phyloP scores from a whole-genome alignment of 805 yeast species.

The Isabelozyma gotoi region DNA sequence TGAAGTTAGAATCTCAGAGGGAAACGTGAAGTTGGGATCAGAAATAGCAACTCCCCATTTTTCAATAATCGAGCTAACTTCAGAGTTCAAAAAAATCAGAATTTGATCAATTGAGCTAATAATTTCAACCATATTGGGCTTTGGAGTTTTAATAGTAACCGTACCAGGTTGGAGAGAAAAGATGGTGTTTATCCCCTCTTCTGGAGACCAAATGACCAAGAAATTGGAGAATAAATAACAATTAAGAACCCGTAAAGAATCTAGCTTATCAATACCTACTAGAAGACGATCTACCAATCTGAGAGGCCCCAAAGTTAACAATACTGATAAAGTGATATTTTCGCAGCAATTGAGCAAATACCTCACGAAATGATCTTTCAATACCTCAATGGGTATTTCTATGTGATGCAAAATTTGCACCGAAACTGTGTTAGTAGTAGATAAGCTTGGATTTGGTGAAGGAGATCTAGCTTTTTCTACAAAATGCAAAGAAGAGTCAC shows the following conservation, averaged over 20 bases:
- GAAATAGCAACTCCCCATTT: conserved; percentile 45
- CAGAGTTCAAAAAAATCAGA: conserved; percentile 26
- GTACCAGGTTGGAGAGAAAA: conserved; percentile 9
- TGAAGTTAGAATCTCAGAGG: conserved; percentile 35
- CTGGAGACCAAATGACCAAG: conserved; percentile 22
- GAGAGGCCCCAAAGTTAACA: conserved; percentile 32
- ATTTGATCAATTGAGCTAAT: conserved; percentile 5
- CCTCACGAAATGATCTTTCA: conserved; percentile 28
- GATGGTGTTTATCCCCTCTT: conserved; percentile 7
- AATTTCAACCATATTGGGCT: conserved; percentile 22
- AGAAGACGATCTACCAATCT: conserved; percentile 34
- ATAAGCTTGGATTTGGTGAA: conserved; percentile 19
- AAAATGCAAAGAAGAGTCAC: not conserved
- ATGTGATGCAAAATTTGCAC: conserved; percentile 16
- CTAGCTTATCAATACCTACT: conserved; percentile 16
- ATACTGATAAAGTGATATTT: conserved; percentile 19
- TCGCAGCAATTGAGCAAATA: conserved; percentile 23
- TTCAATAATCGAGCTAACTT: conserved; percentile 31
- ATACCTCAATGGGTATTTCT: conserved; percentile 20
- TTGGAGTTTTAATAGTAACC: conserved; percentile 18
- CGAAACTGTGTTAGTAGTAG: conserved; percentile 15
- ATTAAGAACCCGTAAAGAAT: not conserved
- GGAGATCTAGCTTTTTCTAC: conserved; percentile 11
- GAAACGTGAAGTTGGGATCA: conserved; percentile 30
- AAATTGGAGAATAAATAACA: conserved; percentile 36